Evolutionary conservation across 331 rosid genomes (phyloP).

Genomic region (Quercus phellos): DNA sequence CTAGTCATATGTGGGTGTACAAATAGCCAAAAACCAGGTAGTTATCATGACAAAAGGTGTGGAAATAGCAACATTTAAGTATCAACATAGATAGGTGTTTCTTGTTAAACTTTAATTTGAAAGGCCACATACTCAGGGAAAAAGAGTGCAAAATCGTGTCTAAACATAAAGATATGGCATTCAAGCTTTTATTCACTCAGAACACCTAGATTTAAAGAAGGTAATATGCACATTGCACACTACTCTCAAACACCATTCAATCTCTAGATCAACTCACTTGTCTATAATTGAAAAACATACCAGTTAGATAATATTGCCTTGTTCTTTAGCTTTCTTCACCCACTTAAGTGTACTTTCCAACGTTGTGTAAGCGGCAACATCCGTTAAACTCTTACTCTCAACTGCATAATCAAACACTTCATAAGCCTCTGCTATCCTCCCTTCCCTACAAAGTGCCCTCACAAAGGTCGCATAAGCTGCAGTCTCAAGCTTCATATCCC

Average conservation of each 20-base stretch:
- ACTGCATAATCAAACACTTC: constrained; percentile 87
- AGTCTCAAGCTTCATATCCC: constrained; percentile 60
- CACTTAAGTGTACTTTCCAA: constrained; percentile 71
- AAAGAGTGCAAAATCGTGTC: background rate
- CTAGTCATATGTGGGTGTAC: too few relatives aligned
- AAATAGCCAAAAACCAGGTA: too few relatives aligned
- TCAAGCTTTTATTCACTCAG: background rate
- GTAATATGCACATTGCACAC: background rate
- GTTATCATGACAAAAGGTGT: background rate
- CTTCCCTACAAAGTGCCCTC: constrained; percentile 68
- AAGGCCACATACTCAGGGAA: background rate
- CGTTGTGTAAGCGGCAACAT: constrained; percentile 64
- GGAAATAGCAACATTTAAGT: background rate
- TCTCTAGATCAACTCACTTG: background rate
- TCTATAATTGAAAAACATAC: constrained; percentile 21
- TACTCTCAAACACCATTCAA: background rate
- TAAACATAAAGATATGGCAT: background rate
- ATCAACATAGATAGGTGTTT: background rate
- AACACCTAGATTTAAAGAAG: background rate
- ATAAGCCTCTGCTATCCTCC: constrained; percentile 77
- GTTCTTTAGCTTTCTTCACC: constrained; percentile 59
- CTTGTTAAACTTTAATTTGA: background rate
- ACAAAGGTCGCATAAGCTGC: constrained; percentile 73
- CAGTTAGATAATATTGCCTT: constrained; percentile 39
- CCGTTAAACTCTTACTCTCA: constrained; percentile 75